phyloP scores from a whole-genome alignment of 306 rosid genomes.

The Cucurbita ficifolia region DNA sequence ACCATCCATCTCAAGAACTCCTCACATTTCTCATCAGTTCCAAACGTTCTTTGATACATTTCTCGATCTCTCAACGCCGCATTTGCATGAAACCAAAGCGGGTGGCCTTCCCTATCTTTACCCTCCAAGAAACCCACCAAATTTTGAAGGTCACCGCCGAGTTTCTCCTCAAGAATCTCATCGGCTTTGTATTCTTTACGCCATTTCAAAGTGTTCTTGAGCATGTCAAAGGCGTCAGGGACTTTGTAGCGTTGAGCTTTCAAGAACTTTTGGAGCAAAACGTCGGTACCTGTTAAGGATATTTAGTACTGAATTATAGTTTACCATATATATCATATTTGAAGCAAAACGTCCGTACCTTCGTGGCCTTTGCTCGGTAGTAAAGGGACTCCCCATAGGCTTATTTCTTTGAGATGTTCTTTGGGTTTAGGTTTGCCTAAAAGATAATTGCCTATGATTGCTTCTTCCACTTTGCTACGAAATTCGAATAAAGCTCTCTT shows the following conservation, averaged over 20 bases:
- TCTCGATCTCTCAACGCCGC: slow-evolving; percentile 34
- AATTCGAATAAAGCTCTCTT: slow-evolving; percentile 43
- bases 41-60: slow-evolving; percentile 26
- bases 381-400: slow-evolving; percentile 76
- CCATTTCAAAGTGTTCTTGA: slow-evolving; percentile 48
- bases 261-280: slow-evolving; percentile 51
- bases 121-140: slow-evolving; percentile 16
- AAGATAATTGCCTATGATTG: slow-evolving; percentile 47
- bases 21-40: slow-evolving; percentile 25
- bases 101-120: slow-evolving; percentile 53
- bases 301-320: too few relatives aligned
- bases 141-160: slow-evolving; percentile 20
- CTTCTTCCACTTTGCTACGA: slow-evolving; percentile 52
- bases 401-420: slow-evolving; percentile 23
- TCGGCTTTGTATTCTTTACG: slow-evolving; percentile 27
- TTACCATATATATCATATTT: too few relatives aligned
- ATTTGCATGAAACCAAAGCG: slow-evolving; percentile 27
- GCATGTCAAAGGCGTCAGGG: slow-evolving; percentile 56
- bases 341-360: slow-evolving; percentile 25
- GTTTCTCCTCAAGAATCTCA: slow-evolving; percentile 26
- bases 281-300: slow-evolving; percentile 27
- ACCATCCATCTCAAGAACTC: slow-evolving; percentile 49
- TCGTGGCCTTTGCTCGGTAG: slow-evolving; percentile 66
- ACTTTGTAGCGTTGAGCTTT: slow-evolving; percentile 53
- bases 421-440: slow-evolving; percentile 21